These are phyloP conservation scores for Colletotrichum orbiculare DNA, from an alignment of 2,329 filamentous ascomycete species.

Conservation along the genomic window DNA sequence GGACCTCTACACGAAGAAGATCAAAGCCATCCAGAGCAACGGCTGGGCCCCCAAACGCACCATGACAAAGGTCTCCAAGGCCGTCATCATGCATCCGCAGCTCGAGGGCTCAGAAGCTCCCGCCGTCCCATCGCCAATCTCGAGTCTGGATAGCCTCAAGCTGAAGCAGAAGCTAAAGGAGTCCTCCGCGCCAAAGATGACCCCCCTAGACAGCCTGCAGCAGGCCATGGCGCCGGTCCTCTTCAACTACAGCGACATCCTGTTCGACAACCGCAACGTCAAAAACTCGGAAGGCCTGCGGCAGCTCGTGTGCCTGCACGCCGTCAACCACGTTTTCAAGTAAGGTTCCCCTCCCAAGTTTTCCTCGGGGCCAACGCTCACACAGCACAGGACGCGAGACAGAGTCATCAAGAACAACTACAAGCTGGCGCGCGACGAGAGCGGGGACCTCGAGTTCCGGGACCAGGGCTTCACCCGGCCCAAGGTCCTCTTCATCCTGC, in stretches of 20 bases:
- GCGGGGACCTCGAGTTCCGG: slow-evolving; percentile 77
- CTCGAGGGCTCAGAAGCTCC: slow-evolving; percentile 47
- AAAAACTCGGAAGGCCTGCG: slow-evolving; percentile 76
- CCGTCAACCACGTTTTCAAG: slow-evolving; percentile 93
- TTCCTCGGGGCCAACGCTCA: slow-evolving; percentile 33
- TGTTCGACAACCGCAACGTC: slow-evolving; percentile 79
- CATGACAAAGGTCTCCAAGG: slow-evolving; percentile 58
- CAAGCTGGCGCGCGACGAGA: slow-evolving; percentile 75
- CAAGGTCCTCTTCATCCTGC: slow-evolving; percentile 90
- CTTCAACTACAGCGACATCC: slow-evolving; percentile 84
- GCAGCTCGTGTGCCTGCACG: slow-evolving; percentile 81
- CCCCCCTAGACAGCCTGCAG: slow-evolving; percentile 70
- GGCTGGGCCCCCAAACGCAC: slow-evolving; percentile 63
- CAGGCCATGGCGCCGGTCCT: slow-evolving; percentile 75
- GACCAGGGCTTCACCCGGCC: slow-evolving; percentile 97
- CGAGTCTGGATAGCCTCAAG: slow-evolving; percentile 60
- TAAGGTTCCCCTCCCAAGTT: slow-evolving; percentile 47
- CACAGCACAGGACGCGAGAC: slow-evolving; percentile 76
- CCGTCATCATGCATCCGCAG: slow-evolving; percentile 59
- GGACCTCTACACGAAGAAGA: slow-evolving; percentile 63
- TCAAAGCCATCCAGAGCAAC: slow-evolving; percentile 61
- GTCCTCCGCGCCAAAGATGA: slow-evolving; percentile 62
- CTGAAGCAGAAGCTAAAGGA: slow-evolving; percentile 78
- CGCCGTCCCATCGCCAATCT: slow-evolving; percentile 48
- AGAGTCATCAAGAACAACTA: slow-evolving; percentile 93